A percentile compares a stretch with the other conserved stretches of the same genome.
These are phyloP conservation scores for Ceraceosorus bombacis DNA, from an alignment of 1,284 basidiomycete genomes.

Conservation along the genomic window DNA sequence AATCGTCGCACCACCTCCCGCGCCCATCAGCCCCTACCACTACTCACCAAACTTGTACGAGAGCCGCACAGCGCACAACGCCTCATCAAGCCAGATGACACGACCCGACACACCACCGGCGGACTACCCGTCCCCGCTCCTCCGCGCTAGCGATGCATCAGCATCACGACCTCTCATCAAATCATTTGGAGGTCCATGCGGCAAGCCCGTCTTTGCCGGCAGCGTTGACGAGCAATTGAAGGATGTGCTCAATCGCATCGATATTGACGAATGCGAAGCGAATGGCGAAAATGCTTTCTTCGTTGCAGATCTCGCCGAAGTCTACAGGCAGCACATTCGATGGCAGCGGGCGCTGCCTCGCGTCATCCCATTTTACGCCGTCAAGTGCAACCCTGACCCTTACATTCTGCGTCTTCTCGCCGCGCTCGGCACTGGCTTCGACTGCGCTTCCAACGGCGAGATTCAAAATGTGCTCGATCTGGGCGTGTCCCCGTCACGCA, in stretches of 20 bases:
- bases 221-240: conserved; percentile 33
- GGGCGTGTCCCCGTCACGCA: conserved; percentile 56
- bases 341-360: conserved; percentile 69
- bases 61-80: no score
- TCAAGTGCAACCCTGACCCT: conserved; percentile 97
- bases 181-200: neutral
- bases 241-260: conserved; percentile 34
- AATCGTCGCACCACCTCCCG: no score
- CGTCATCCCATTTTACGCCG: conserved; percentile 81
- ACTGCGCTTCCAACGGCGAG: conserved; percentile 96
- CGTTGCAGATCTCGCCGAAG: conserved; percentile 81
- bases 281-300: conserved; percentile 92
- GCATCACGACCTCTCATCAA: no score
- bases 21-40: no score
- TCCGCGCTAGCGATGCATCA: no score
- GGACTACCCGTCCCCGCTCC: no score
- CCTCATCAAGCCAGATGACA: no score
- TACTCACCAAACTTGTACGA: no score
- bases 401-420: conserved; percentile 84
- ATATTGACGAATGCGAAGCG: conserved; percentile 51
- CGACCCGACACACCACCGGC: no score
- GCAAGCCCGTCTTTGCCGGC: conserved; percentile 32
- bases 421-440: conserved; percentile 82
- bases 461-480: conserved; percentile 73
- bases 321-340: conserved; percentile 75